Evolutionary conservation across 179 eudicot species (phyloP), one percentile per base, ranked within the genome.

Genomic region (Silene coronaria): DNA sequence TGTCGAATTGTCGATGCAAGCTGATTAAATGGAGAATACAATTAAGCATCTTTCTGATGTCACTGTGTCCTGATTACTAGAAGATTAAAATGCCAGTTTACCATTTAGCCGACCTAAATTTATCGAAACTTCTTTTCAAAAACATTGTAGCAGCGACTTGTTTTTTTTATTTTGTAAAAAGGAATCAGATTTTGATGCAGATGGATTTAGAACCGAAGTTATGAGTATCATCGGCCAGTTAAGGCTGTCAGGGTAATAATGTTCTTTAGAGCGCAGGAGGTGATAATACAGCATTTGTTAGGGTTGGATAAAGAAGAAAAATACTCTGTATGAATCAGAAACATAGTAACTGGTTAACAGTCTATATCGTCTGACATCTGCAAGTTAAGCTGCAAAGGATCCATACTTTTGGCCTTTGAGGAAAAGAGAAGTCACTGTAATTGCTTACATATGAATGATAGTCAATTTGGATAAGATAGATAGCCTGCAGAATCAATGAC

Each of bases 401-500:
- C 27, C 13, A 0, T 0, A 1, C 27, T 51, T 32, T 32, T 71
- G 73, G 17, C 76, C 80, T 60, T 80, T 76, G 74, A 73, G 73
- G 60, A 62, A 22, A 73, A 11, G 21, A 72, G 74, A 30, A 23
- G 77, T 67, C 80, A 80, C 21, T 27, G 57, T n/a, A 63, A 64
- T 6, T 36, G 76, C 72, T 73, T 67, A 67, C 71, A 61, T 69
- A 62, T 38, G 77, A 72, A 75, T 26, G 8, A 66, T 14, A 46
- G 74, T 66, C 79, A 71, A 76, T 76, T 58, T 67, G 77, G 80
- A 80, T 76, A 80, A 77, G 78, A 63, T 36, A 51, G 59, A 5
- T 30, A 5, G 1, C 42, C 53, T 76, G 61, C 45, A 78, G 67
- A 26, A 80, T 80, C 76, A 16, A 63, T 26, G 30, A 24, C 23